Conservation (phyloP, 768 basidiomycete genomes). For the Butyriboletus loyo region DNA sequence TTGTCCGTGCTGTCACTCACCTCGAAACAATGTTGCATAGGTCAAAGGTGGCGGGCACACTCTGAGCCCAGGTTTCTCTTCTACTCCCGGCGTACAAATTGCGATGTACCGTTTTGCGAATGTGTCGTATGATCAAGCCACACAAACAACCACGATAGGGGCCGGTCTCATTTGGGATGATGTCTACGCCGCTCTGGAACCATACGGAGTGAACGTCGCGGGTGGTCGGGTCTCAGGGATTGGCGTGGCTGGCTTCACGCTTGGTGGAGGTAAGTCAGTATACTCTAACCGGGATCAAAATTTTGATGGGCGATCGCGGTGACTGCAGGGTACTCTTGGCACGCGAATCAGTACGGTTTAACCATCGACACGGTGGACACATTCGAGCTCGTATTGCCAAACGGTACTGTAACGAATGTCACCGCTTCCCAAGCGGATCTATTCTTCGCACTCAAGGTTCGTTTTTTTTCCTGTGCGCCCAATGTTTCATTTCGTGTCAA, state of each 20-base stretch:
- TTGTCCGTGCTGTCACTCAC: conserved; percentile 1
- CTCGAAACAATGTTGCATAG: conserved; percentile 26
- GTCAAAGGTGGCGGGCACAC: conserved; percentile 65
- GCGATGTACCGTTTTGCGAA: conserved; percentile 48
- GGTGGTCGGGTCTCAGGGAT: conserved; percentile 59
- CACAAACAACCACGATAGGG: conserved; percentile 40
- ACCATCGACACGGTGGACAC: conserved; percentile 52
- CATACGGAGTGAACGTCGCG: conserved; percentile 50
- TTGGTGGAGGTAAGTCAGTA: conserved; percentile 50
- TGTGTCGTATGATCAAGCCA: conserved; percentile 38
- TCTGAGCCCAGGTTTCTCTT: conserved; percentile 54
- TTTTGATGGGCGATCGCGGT: conserved; percentile 5
- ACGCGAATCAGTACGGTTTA: conserved; percentile 58
- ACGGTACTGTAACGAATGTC: conserved; percentile 42
- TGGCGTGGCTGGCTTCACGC: conserved; percentile 55
- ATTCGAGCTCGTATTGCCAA: conserved; percentile 59
- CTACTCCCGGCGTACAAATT: conserved; percentile 59
- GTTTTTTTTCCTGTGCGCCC: conserved; percentile 5
- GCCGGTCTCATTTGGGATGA: conserved; percentile 62
- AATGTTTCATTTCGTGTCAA: background rate
- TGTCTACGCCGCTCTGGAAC: conserved; percentile 53
- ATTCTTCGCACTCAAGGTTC: conserved; percentile 44
- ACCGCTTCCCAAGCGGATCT: conserved; percentile 38
- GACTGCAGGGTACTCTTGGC: conserved; percentile 61
- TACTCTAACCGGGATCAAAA: background rate